Base-by-base conservation (phyloP, 1,139 yeast genomes). In the Meyerozyma smithsonii region DNA sequence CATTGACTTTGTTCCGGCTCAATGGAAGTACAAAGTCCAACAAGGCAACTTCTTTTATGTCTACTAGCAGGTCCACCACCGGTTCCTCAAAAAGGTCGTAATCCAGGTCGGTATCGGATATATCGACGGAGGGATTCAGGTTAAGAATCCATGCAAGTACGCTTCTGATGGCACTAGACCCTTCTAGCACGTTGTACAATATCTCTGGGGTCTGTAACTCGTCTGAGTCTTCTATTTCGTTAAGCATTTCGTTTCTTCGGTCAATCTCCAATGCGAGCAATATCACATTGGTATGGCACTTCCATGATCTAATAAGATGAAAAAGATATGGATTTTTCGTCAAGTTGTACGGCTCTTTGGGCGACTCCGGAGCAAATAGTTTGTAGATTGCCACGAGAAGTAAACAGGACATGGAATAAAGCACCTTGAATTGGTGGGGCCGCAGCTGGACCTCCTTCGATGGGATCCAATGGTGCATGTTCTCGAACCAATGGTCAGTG, bases 191-290 rank as follows among this genome's bases (percentile, higher is more conserved):
- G 28, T 75, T 74, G 35, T 77, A 65, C 4, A 80, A 68, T 8
- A 70, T 46, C 14, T 63, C 59, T 0, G 86, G 86, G 0, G 84
- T 75, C 15, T 30, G 21, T 10, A 10, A 8, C 20, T 63, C 68
- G 28, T 56, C 54, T 14, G 46, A 44, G 47, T 48, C 54, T 41
- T 48, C 51, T 26, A 64, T 56, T 47, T 46, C 62, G 52, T 55
- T 74, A 56, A 58, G 65, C 50, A 69, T 69, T 51, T 81, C 89
- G 34, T 77, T 67, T 39, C 75, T 54, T 46, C 88, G 62, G 54
- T 83, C 90, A 37, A 81, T 74, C 48, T 79, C 84, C 16, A 83
- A 58, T 0, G 85, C 85, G 6, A 77, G 57, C 7, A 74, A 55
- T 0, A 83, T 67, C 5, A 80, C 68, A 43, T 70, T 72, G 2